These are phyloP conservation scores for Sporothrix pseudoabietina DNA, from an alignment of 2,329 filamentous ascomycete genomes.

Conservation along the genomic window DNA sequence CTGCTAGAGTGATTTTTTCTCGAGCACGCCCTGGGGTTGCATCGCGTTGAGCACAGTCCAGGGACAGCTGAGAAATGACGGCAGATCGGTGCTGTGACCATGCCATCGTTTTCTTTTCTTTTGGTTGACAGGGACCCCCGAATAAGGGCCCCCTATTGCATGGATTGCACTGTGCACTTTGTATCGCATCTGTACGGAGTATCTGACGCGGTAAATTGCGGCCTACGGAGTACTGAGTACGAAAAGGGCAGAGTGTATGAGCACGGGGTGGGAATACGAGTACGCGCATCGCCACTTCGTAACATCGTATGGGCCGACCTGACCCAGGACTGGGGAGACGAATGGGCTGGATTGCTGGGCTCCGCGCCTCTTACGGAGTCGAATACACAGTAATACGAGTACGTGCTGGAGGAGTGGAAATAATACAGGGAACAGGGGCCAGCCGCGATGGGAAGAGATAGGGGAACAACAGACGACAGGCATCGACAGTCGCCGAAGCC, in stretches of 20 bases:
- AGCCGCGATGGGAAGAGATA: not conserved
- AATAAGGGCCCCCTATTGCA: not conserved
- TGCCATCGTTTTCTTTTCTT: conserved; percentile 7
- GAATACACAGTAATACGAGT: not conserved
- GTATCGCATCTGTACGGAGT: conserved; percentile 2
- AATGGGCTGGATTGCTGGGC: not conserved
- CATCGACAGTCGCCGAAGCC: conserved; percentile 3
- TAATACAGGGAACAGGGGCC: conserved; percentile 2
- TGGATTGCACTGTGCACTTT: conserved; percentile 9
- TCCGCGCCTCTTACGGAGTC: not conserved
- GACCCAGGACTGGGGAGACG: not conserved
- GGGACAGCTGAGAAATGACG: conserved; percentile 24
- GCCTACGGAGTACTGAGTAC: not conserved
- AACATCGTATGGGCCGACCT: not conserved
- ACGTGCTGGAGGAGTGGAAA: conserved; percentile 7
- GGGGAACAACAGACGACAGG: not conserved
- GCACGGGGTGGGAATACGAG: not conserved
- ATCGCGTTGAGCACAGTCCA: conserved; percentile 21
- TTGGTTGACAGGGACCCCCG: conserved; percentile 3
- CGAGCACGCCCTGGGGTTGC: conserved; percentile 25
- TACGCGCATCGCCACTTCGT: conserved; percentile 21
- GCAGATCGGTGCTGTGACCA: conserved; percentile 20
- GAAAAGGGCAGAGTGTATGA: not conserved
- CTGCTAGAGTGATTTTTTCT: conserved; percentile 1
- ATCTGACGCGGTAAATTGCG: conserved; percentile 1